These are phyloP conservation scores for Pseudogymnoascus destructans DNA, from an alignment of 2,329 filamentous ascomycete species.

Conservation along the genomic window DNA sequence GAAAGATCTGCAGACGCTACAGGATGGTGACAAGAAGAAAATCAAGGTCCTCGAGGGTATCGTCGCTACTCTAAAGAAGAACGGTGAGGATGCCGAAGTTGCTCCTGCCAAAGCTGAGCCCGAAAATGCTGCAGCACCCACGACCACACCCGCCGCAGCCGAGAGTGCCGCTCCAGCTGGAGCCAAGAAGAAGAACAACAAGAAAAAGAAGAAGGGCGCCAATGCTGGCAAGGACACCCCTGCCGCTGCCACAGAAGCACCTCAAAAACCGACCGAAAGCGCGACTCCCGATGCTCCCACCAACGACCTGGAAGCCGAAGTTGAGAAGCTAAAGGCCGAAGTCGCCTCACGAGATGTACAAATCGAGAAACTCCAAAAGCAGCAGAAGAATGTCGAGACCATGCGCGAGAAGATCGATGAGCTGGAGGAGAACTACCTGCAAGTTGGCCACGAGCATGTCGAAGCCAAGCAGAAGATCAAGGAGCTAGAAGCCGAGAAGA, in stretches of 20 bases:
- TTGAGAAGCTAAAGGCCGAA: constrained; percentile 21
- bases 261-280: constrained; percentile 26
- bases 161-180: constrained; percentile 19
- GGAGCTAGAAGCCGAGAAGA: constrained; percentile 56
- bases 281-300: not conserved
- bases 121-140: constrained; percentile 30
- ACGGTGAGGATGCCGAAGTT: constrained; percentile 29
- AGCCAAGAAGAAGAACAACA: constrained; percentile 65
- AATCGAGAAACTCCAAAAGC: constrained; percentile 57
- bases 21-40: constrained; percentile 13
- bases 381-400: constrained; percentile 63
- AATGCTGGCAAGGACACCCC: constrained; percentile 15
- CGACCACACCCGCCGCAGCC: not conserved
- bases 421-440: constrained; percentile 64
- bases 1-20: constrained; percentile 8
- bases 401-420: constrained; percentile 76
- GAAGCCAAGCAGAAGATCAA: constrained; percentile 68
- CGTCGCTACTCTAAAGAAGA: constrained; percentile 29
- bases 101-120: constrained; percentile 31
- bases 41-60: constrained; percentile 20
- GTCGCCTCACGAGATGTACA: constrained; percentile 38
- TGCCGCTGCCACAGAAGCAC: constrained; percentile 21
- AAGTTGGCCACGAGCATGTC: constrained; percentile 72
- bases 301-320: constrained; percentile 20
- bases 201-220: constrained; percentile 70